Conservation (phyloP, 306 rosid genomes). For the Castanea sativa region DNA sequence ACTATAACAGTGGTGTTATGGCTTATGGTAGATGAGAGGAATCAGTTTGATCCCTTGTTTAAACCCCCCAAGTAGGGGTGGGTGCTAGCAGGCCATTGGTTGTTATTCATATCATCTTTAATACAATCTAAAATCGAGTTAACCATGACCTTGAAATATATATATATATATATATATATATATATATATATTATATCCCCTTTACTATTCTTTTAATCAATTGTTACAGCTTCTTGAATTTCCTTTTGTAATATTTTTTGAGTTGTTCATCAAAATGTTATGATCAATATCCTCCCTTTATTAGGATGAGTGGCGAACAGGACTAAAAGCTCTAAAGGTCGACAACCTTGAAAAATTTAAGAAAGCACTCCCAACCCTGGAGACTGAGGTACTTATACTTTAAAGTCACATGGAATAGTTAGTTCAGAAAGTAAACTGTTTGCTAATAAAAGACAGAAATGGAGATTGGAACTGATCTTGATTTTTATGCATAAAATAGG, state of each 20-base stretch:
- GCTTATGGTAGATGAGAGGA: too few species aligned
- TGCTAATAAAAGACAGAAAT: constrained; percentile 10
- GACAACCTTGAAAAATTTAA: constrained; percentile 44
- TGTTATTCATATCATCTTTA: background rate
- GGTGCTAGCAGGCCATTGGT: too few species aligned
- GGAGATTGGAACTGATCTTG: constrained; percentile 19
- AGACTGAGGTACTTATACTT: constrained; percentile 47
- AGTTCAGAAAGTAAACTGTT: constrained; percentile 1
- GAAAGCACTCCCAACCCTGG: constrained; percentile 47
- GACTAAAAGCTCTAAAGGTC: constrained; percentile 47
- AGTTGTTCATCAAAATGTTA: constrained; percentile 1
- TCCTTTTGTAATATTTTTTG: background rate
- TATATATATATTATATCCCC: background rate
- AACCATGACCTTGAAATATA: background rate
- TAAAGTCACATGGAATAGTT: constrained; percentile 10
- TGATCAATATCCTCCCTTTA: constrained; percentile 2
- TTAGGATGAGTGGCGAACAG: constrained; percentile 78
- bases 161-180: background rate
- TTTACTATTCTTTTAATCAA: constrained; percentile 2
- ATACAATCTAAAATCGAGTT: background rate
- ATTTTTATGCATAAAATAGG: constrained; percentile 35
- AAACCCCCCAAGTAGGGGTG: too few species aligned
- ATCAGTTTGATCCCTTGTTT: too few species aligned
- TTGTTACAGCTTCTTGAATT: constrained; percentile 18
- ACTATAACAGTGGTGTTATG: background rate